These are phyloP conservation scores for Colletotrichum gloeosporioides DNA, from an alignment of 2,329 filamentous ascomycete genomes.

Conservation along the genomic window DNA sequence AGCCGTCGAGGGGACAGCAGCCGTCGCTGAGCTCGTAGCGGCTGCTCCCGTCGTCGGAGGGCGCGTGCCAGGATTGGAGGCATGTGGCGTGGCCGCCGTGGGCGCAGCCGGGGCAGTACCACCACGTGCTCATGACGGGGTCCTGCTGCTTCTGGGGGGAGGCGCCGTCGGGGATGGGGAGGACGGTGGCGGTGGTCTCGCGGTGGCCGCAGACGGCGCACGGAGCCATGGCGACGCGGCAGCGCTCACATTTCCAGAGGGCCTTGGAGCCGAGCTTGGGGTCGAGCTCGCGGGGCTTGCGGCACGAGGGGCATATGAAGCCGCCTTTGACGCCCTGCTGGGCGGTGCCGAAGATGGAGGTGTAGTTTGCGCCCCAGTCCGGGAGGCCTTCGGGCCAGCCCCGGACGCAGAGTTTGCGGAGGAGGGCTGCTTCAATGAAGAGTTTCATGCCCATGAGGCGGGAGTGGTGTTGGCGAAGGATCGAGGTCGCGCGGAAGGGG, in stretches of 20 bases:
- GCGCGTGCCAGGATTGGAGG: slow-evolving; percentile 63
- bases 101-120: slow-evolving; percentile 66
- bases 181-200: slow-evolving; percentile 46
- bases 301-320: slow-evolving; percentile 61
- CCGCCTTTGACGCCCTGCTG: slow-evolving; percentile 60
- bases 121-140: slow-evolving; percentile 56
- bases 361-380: slow-evolving; percentile 60
- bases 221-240: slow-evolving; percentile 54
- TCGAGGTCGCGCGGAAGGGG: slow-evolving; percentile 57
- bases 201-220: slow-evolving; percentile 66
- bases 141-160: slow-evolving; percentile 19
- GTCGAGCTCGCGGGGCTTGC: slow-evolving; percentile 61
- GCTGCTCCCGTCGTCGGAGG: slow-evolving; percentile 27
- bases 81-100: slow-evolving; percentile 69
- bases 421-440: slow-evolving; percentile 64
- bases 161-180: slow-evolving; percentile 19
- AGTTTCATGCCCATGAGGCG: slow-evolving; percentile 65
- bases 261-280: slow-evolving; percentile 47
- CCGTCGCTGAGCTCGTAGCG: slow-evolving; percentile 49
- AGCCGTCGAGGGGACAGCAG: slow-evolving; percentile 69
- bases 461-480: slow-evolving; percentile 64
- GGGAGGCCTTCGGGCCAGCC: slow-evolving; percentile 59
- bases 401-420: slow-evolving; percentile 65
- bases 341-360: slow-evolving; percentile 56
- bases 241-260: slow-evolving; percentile 66